phyloP scores from a whole-genome alignment of 2,329 filamentous ascomycete genomes.

The Fusarium domesticum region DNA sequence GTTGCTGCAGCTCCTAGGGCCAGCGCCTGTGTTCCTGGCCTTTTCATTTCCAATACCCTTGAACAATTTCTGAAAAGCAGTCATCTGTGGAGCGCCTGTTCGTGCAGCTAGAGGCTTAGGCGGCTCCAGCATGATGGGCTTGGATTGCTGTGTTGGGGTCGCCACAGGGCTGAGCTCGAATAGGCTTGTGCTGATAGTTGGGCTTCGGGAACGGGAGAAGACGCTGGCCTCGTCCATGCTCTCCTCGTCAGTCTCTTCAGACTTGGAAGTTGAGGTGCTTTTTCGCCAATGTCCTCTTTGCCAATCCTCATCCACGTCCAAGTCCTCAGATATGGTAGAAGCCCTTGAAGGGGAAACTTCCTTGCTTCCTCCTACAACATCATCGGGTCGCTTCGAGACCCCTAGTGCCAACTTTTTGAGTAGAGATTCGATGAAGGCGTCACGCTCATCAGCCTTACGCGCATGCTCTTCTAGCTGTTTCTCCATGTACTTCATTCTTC shows the following conservation, averaged over 20 bases:
- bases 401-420: conserved; percentile 51
- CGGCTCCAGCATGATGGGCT: conserved; percentile 25
- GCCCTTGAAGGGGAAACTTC: conserved; percentile 34
- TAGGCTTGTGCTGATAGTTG: conserved; percentile 45
- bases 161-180: conserved; percentile 31
- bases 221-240: conserved; percentile 52
- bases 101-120: conserved; percentile 29
- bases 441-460: conserved; percentile 50
- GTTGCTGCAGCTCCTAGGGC: conserved; percentile 45
- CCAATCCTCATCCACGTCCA: conserved; percentile 53
- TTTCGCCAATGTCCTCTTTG: conserved; percentile 41
- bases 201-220: conserved; percentile 60
- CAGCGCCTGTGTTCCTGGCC: conserved; percentile 18
- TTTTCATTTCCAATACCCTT: conserved; percentile 41
- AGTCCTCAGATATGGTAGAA: conserved; percentile 49
- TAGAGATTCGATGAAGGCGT: conserved; percentile 49
- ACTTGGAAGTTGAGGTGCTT: conserved; percentile 44
- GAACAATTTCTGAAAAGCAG: conserved; percentile 42
- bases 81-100: conserved; percentile 31
- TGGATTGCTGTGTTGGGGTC: conserved; percentile 20
- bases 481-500: conserved; percentile 52
- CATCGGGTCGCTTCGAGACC: conserved; percentile 44
- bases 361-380: conserved; percentile 32
- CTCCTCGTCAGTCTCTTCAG: conserved; percentile 52
- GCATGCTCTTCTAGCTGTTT: conserved; percentile 61